Base-by-base conservation (phyloP, 2,329 filamentous ascomycete species). In the Rhinocladiella similis region DNA sequence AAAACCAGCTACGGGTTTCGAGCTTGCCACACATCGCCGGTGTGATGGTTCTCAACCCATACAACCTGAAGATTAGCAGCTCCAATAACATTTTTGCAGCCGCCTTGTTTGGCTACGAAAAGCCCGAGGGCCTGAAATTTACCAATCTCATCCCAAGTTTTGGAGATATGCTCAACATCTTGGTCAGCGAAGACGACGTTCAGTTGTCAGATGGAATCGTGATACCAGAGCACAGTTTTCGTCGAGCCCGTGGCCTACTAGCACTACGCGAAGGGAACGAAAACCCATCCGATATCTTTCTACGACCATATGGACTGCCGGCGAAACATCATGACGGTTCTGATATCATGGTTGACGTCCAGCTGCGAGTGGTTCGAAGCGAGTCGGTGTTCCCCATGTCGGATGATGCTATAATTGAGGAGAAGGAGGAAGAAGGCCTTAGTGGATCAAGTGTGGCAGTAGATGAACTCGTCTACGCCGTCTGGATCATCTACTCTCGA, bases 11-110 rank as follows among this genome's bases (percentile, higher is more conserved):
- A 62, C 86, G 90, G 50, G 83, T 99, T 42, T 96, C 93, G 14
- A 96, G 91, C 69, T 96, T 97, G 63, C 94, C 94, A 14, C 93
- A 99, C 69, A 97, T 99, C 73, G 94, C 94, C 53, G 94, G 94
- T 47, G 97, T 99, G 67, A 86, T 99, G 68, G 92, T 99, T 7
- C 80, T 99, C 12, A 88, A 89, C n/a, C 88, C 93, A 1, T 77
- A 85, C 27, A 85, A 82, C 0, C 80, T 97, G 62, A 83, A 84
- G 48, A 89, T 99, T 66, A 89, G 89, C 69, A 97, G 92, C 74
- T 94, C 92, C 7, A 99, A 99, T 71, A 90, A 91, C 2, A 93
- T 95, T 18, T 97, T 99, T 69, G 95, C 90, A 6, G 89, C 90
- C 5, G 91, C 92, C 0, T 79, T 99, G 2, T 99, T 99, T 70